These are phyloP conservation scores for Gymnopilus junonius DNA, from an alignment of 768 basidiomycete species.

Conservation along the genomic window DNA sequence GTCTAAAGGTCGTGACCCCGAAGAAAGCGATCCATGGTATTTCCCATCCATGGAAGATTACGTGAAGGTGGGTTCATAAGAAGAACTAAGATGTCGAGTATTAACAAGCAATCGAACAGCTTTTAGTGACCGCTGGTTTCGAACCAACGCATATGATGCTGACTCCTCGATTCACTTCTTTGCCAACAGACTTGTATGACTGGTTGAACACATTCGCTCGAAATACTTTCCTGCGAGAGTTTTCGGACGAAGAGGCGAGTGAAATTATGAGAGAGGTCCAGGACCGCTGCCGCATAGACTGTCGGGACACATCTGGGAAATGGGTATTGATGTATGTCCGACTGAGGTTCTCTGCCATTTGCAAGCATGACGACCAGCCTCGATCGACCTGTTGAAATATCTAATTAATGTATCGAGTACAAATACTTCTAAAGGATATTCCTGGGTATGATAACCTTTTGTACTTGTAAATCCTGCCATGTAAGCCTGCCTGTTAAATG, in stretches of 20 bases:
- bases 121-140: constrained; percentile 62
- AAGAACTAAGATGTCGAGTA: background rate
- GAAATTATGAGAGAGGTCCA: constrained; percentile 67
- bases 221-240: constrained; percentile 56
- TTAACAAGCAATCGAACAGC: constrained; percentile 35
- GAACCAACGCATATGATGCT: constrained; percentile 55
- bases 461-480: no score
- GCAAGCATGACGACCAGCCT: constrained; percentile 25
- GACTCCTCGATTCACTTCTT: constrained; percentile 57
- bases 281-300: constrained; percentile 58
- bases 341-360: constrained; percentile 62
- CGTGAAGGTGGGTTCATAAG: constrained; percentile 43
- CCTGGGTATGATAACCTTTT: no score
- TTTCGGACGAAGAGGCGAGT: constrained; percentile 57
- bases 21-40: constrained; percentile 78
- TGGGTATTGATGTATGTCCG: constrained; percentile 80
- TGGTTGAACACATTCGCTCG: constrained; percentile 76
- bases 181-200: constrained; percentile 55
- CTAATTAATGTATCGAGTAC: background rate
- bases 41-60: constrained; percentile 80
- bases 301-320: constrained; percentile 57
- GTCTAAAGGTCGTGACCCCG: constrained; percentile 60
- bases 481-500: no score
- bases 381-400: background rate
- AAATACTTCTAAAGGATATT: background rate